Percentiles rank a stretch among this genome's conserved stretches.
These are phyloP conservation scores for Porphyra umbilicalis DNA, from an alignment of 31 red algal genomes.

Conservation along the genomic window DNA sequence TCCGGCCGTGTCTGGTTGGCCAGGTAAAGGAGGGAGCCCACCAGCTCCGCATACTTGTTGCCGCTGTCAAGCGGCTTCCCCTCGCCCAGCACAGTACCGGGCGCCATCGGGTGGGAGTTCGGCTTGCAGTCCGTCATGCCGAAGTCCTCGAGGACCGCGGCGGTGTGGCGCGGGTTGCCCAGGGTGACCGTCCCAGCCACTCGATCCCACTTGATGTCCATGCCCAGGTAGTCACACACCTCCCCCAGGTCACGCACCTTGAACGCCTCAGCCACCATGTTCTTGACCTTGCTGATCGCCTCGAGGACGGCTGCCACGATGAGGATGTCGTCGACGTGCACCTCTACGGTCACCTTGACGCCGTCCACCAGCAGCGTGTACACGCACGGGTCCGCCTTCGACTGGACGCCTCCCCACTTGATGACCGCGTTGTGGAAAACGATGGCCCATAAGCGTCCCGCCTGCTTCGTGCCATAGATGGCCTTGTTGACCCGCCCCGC, in stretches of 20 bases:
- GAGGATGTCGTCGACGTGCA: slow-evolving; percentile 35
- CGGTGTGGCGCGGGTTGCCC: not conserved
- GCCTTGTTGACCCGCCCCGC: not conserved
- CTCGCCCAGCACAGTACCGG: not conserved
- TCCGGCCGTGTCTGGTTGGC: slow-evolving; percentile 8
- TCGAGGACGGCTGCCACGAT: not conserved
- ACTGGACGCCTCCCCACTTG: slow-evolving; percentile 7
- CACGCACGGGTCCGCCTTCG: slow-evolving; percentile 8
- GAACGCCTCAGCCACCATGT: not conserved
- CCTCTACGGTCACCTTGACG: not conserved
- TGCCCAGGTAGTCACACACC: not conserved
- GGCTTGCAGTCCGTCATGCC: not conserved
- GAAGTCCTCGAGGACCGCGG: not conserved
- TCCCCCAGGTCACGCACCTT: not conserved
- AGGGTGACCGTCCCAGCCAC: not conserved
- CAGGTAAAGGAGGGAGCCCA: slow-evolving; percentile 20
- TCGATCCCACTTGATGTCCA: not conserved
- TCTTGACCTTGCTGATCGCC: not conserved
- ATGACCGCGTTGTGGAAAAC: slow-evolving; percentile 10
- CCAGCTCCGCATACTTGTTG: slow-evolving; percentile 7
- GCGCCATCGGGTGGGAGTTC: not conserved
- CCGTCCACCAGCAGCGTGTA: slow-evolving; percentile 4
- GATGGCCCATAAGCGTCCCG: slow-evolving; percentile 6
- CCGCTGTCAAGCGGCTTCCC: not conserved
- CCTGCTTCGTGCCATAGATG: slow-evolving; percentile 33